These are phyloP conservation scores for Zymoseptoria tritici DNA, from an alignment of 2,329 filamentous ascomycete genomes.

Conservation along the genomic window DNA sequence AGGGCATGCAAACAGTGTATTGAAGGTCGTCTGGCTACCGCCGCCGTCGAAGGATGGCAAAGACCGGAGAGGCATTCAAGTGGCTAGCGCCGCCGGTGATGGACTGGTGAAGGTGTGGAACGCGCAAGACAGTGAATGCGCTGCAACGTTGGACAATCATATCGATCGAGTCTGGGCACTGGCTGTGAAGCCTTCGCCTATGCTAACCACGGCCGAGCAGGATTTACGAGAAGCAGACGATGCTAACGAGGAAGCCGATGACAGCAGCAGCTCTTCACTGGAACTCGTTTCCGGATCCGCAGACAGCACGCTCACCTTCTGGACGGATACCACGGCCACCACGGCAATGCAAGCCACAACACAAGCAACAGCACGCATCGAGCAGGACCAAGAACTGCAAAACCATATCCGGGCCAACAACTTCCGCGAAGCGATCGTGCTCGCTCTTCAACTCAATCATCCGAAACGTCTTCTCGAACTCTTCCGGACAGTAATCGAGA, in stretches of 20 bases:
- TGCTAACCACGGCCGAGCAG: constrained; percentile 5
- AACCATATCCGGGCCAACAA: constrained; percentile 85
- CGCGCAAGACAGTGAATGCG: constrained; percentile 71
- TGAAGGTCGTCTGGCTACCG: constrained; percentile 86
- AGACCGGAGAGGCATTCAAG: constrained; percentile 55
- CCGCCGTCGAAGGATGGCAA: constrained; percentile 35
- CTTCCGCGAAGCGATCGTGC: constrained; percentile 85
- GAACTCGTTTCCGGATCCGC: constrained; percentile 83
- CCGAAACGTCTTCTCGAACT: constrained; percentile 77
- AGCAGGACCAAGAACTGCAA: constrained; percentile 88
- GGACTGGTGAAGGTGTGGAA: constrained; percentile 97
- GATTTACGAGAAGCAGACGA: constrained; percentile 20
- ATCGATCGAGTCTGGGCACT: constrained; percentile 93
- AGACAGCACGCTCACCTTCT: constrained; percentile 90
- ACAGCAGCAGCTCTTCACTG: constrained; percentile 37
- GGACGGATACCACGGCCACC: constrained; percentile 80
- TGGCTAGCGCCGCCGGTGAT: constrained; percentile 85
- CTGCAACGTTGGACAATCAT: constrained; percentile 91
- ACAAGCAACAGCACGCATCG: constrained; percentile 70
- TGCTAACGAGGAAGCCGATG: constrained; percentile 15
- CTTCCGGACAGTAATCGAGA: constrained; percentile 71
- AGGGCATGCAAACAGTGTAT: constrained; percentile 88
- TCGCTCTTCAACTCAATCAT: constrained; percentile 90
- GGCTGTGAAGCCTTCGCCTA: constrained; percentile 54
- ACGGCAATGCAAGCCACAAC: constrained; percentile 68